A percentile compares a stretch with the other conserved stretches of the same genome.
Evolutionary conservation across 1,139 yeast genomes (phyloP).

Genomic region (Suhomyces atakaporum): DNA sequence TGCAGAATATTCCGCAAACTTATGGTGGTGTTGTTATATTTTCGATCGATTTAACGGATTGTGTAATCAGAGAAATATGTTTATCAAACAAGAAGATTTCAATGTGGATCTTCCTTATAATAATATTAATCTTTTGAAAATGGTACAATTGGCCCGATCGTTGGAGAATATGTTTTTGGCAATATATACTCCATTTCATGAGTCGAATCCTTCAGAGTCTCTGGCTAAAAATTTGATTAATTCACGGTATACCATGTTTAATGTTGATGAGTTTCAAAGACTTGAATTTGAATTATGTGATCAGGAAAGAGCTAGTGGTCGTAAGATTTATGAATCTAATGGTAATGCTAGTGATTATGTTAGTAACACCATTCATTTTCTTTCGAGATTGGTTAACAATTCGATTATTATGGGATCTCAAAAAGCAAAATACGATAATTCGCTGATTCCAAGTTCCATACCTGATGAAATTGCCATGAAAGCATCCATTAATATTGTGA

Average conservation of each 20-base stretch:
- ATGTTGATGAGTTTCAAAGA: conserved; percentile 28
- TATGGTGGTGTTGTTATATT: conserved; percentile 42
- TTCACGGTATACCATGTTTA: conserved; percentile 22
- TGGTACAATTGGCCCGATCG: conserved; percentile 30
- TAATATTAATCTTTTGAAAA: conserved; percentile 25
- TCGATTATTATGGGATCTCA: conserved; percentile 28
- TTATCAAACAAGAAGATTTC: conserved; percentile 37
- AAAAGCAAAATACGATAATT: conserved; percentile 31
- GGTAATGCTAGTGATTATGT: conserved; percentile 16
- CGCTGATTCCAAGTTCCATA: conserved; percentile 23
- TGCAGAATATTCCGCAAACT: conserved; percentile 26
- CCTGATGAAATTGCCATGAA: conserved; percentile 25
- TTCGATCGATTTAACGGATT: conserved; percentile 41
- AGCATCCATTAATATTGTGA: conserved; percentile 32
- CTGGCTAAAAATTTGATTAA: conserved; percentile 11
- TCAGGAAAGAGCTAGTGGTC: conserved; percentile 17
- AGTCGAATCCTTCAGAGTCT: conserved; percentile 12
- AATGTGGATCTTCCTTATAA: conserved; percentile 30
- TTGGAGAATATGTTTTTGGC: conserved; percentile 34
- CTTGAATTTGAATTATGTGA: conserved; percentile 31
- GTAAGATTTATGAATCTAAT: conserved; percentile 10
- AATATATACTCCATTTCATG: conserved; percentile 32
- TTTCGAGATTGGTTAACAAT: conserved; percentile 31
- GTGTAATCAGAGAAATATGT: conserved; percentile 38
- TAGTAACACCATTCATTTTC: conserved; percentile 24